Conservation (phyloP, 2,329 filamentous ascomycete species). For the Penicillium sp. region DNA sequence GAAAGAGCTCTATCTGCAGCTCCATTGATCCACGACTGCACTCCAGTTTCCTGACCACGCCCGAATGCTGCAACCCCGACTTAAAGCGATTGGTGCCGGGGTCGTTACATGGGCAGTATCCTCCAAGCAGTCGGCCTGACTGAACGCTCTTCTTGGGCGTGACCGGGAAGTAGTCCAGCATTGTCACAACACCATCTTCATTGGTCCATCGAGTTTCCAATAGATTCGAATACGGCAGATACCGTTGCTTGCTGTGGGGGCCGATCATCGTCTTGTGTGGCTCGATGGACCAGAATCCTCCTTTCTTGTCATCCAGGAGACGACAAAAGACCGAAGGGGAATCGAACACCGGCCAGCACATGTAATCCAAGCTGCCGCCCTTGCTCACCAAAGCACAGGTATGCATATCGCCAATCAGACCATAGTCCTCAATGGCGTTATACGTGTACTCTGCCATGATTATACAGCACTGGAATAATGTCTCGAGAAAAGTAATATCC, state of each 20-base stretch:
- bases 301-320: conserved; percentile 71
- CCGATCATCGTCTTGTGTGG: conserved; percentile 50
- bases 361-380: conserved; percentile 72
- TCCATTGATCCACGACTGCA: conserved; percentile 69
- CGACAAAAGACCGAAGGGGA: conserved; percentile 75
- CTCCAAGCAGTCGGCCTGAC: conserved; percentile 29
- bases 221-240: conserved; percentile 73
- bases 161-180: conserved; percentile 75
- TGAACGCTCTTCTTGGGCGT: conserved; percentile 59
- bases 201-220: conserved; percentile 76
- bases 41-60: conserved; percentile 68
- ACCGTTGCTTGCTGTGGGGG: conserved; percentile 73
- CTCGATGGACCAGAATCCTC: conserved; percentile 69
- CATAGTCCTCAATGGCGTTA: conserved; percentile 69
- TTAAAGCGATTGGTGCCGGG: conserved; percentile 53
- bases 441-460: conserved; percentile 22
- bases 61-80: conserved; percentile 42
- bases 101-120: conserved; percentile 37
- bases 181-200: conserved; percentile 71
- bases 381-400: conserved; percentile 75
- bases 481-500: background rate
- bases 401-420: conserved; percentile 78
- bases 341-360: conserved; percentile 83
- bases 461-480: background rate
- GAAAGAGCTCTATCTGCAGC: conserved; percentile 70